Conservation (phyloP, 2,329 filamentous ascomycete species). For the Alternaria panax region DNA sequence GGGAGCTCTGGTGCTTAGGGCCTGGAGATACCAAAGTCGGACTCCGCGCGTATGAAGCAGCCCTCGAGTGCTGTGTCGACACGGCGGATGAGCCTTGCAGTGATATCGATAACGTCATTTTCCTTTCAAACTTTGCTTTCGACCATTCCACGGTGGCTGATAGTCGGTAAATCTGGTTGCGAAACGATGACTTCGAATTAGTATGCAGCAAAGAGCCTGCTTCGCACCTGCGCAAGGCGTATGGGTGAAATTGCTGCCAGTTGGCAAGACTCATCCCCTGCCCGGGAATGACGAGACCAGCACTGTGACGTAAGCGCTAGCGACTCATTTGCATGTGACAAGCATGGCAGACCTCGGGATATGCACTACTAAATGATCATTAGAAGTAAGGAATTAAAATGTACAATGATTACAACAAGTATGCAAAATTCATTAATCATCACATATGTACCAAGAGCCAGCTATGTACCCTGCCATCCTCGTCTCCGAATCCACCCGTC, state of each 20-base stretch:
- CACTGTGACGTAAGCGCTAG: background rate
- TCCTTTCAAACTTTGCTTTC: background rate
- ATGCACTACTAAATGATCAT: background rate
- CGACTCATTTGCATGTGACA: background rate
- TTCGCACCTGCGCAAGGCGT: background rate
- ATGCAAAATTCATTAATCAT: background rate
- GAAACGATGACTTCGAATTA: background rate
- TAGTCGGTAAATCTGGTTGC: background rate
- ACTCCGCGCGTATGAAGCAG: background rate
- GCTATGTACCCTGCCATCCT: background rate
- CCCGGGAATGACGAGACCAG: background rate
- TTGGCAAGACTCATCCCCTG: background rate
- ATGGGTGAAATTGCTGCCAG: background rate
- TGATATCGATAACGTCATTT: background rate
- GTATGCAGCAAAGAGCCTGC: background rate
- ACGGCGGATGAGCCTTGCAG: background rate
- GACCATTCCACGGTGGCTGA: background rate
- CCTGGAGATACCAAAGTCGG: background rate
- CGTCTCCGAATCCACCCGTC: background rate
- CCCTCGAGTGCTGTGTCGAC: background rate
- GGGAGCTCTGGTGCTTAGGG: background rate
- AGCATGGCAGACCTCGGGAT: background rate
- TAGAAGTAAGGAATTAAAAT: background rate
- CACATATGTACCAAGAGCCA: background rate
- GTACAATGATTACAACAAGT: fast-evolving